Evolutionary conservation across 164 flowering plant genomes (phyloP).

Genomic region (Hamamelis virginiana): DNA sequence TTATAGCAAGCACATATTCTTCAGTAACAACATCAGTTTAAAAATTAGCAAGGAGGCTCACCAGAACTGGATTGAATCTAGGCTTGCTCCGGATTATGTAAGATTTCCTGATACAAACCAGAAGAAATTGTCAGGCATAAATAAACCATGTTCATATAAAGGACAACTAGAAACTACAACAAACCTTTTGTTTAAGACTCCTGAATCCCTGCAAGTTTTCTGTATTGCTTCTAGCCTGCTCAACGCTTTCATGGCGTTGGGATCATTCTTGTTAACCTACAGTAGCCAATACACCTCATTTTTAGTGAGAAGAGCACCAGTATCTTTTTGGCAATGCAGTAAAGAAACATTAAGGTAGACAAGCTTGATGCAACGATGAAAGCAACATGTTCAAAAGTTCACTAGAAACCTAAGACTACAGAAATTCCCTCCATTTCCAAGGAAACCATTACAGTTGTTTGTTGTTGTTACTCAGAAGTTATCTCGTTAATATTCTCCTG

Average conservation of each 20-base stretch:
- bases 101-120: conserved; percentile 43
- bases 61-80: conserved; percentile 31
- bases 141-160: neutral
- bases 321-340: too few relatives aligned
- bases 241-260: conserved; percentile 58
- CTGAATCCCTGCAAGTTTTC: conserved; percentile 66
- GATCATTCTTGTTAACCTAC: conserved; percentile 71
- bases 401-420: too few relatives aligned
- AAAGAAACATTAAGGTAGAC: too few relatives aligned
- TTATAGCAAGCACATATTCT: conserved; percentile 10
- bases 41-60: conserved; percentile 10
- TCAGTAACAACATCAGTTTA: neutral
- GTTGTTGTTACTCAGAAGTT: too few relatives aligned
- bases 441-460: too few relatives aligned
- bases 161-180: neutral
- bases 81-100: conserved; percentile 35
- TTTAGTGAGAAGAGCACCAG: too few relatives aligned
- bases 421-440: too few relatives aligned
- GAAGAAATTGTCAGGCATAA: neutral
- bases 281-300: too few relatives aligned
- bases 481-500: too few relatives aligned
- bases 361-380: too few relatives aligned
- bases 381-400: too few relatives aligned
- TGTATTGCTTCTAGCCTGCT: conserved; percentile 56
- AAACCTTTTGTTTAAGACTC: conserved; percentile 55